Conservation (phyloP, 805 yeast species). For the Yarrowia keelungensis region DNA sequence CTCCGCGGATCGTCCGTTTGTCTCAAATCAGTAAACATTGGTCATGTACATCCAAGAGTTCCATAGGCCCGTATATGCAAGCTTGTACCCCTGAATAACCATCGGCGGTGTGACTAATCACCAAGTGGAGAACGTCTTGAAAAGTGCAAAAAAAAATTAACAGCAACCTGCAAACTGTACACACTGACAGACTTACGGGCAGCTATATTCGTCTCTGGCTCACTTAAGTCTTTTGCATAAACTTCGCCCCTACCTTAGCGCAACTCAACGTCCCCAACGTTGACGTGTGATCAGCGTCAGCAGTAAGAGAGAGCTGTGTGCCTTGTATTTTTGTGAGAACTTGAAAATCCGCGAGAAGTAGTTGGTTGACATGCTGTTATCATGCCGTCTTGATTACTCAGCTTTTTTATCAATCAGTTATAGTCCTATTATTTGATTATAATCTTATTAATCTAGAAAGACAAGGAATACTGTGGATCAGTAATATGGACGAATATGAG, state of each 20-base stretch:
- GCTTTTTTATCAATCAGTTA: no score
- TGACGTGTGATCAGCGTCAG: conserved; percentile 5
- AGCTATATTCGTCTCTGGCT: no score
- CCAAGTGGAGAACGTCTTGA: neutral
- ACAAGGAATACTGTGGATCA: no score
- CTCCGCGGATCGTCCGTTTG: neutral
- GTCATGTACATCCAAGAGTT: neutral
- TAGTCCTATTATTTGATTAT: no score
- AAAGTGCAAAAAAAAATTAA: neutral
- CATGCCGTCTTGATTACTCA: no score
- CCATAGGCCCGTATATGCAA: neutral
- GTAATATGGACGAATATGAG: no score
- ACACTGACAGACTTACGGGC: neutral
- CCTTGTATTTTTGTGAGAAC: no score
- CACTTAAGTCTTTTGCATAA: neutral
- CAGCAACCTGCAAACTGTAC: neutral
- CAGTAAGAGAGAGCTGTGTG: no score
- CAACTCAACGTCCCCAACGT: conserved; percentile 18
- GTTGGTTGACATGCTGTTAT: no score
- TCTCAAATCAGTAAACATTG: neutral
- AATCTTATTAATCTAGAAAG: no score
- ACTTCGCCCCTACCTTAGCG: conserved; percentile 18
- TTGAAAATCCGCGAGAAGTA: no score
- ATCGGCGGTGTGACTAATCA: neutral
- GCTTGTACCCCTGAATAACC: conserved; percentile 3